A percentile compares a stretch with the other conserved stretches of the same genome.
These are phyloP conservation scores for Neophaeococcomyces aloes DNA, from an alignment of 2,329 filamentous ascomycete genomes.

Conservation along the genomic window DNA sequence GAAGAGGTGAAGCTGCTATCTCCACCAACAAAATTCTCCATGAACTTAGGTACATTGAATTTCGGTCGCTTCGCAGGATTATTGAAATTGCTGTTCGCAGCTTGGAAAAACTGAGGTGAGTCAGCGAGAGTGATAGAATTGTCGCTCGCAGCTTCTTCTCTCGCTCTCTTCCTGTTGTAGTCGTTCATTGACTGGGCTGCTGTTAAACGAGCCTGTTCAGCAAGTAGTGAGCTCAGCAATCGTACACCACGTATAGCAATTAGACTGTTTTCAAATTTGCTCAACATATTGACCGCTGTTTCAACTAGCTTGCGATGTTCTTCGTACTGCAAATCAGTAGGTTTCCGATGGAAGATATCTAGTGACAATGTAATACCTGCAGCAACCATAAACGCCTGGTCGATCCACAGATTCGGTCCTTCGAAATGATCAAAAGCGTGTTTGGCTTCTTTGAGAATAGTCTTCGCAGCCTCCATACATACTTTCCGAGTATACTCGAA, in stretches of 20 bases:
- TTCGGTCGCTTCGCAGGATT: slow-evolving; percentile 16
- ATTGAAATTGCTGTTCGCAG: slow-evolving; percentile 1
- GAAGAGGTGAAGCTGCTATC: slow-evolving; percentile 17
- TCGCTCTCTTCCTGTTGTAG: slow-evolving; percentile 16
- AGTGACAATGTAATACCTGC: slow-evolving; percentile 31
- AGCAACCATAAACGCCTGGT: slow-evolving; percentile 33
- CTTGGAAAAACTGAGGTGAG: background rate
- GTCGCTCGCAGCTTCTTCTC: slow-evolving; percentile 10
- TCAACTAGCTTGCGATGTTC: slow-evolving; percentile 19
- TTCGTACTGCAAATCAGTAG: slow-evolving; percentile 15
- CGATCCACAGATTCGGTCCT: slow-evolving; percentile 35
- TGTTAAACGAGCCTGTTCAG: slow-evolving; percentile 19
- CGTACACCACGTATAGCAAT: slow-evolving; percentile 20
- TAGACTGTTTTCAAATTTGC: slow-evolving; percentile 20
- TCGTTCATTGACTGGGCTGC: slow-evolving; percentile 18
- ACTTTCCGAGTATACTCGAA: slow-evolving; percentile 35
- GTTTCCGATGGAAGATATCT: slow-evolving; percentile 28
- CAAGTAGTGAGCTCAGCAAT: slow-evolving; percentile 18
- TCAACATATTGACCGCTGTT: slow-evolving; percentile 18
- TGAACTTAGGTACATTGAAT: slow-evolving; percentile 21
- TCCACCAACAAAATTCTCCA: slow-evolving; percentile 17
- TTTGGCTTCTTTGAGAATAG: slow-evolving; percentile 31
- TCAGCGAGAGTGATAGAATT: slow-evolving; percentile 3
- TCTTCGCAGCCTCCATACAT: slow-evolving; percentile 32
- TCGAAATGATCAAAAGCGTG: slow-evolving; percentile 24